A percentile compares a stretch with the other conserved stretches of the same genome.
Evolutionary conservation across 345 rosid species (phyloP).

Genomic region (Boechera stricta): DNA sequence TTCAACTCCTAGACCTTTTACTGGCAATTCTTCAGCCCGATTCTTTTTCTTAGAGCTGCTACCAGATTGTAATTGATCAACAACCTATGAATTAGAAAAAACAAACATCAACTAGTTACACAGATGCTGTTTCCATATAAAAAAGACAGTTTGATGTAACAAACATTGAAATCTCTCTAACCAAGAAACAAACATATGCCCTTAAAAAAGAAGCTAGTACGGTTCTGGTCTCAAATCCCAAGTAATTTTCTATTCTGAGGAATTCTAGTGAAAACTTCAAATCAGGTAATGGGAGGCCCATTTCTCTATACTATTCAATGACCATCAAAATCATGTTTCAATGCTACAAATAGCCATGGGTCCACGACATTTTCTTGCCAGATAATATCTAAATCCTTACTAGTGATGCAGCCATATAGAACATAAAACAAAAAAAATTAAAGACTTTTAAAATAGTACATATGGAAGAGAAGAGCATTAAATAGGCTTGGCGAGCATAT

Average conservation of each 20-base stretch:
- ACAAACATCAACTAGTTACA: conserved; percentile 18
- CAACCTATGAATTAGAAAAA: conserved; percentile 61
- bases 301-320: no score
- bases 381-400: conserved; percentile 14
- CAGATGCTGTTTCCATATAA: not conserved
- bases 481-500: not conserved
- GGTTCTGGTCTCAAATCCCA: conserved; percentile 2
- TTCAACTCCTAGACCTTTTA: conserved; percentile 64
- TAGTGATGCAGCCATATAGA: conserved; percentile 15
- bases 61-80: conserved; percentile 90
- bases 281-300: conserved; percentile 6
- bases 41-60: conserved; percentile 67
- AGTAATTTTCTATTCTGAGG: not conserved
- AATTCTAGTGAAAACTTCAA: not conserved
- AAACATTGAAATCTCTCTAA: not conserved
- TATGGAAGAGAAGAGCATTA: conserved; percentile 20
- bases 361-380: not conserved
- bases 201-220: not conserved
- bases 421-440: not conserved
- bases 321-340: no score
- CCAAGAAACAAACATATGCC: conserved; percentile 14
- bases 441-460: not conserved
- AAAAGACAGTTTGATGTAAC: not conserved
- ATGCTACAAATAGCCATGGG: no score
- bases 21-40: conserved; percentile 70